Evolutionary conservation across 1,284 basidiomycete species (phyloP).

Genomic region (Gastroboletus turbinatus): DNA sequence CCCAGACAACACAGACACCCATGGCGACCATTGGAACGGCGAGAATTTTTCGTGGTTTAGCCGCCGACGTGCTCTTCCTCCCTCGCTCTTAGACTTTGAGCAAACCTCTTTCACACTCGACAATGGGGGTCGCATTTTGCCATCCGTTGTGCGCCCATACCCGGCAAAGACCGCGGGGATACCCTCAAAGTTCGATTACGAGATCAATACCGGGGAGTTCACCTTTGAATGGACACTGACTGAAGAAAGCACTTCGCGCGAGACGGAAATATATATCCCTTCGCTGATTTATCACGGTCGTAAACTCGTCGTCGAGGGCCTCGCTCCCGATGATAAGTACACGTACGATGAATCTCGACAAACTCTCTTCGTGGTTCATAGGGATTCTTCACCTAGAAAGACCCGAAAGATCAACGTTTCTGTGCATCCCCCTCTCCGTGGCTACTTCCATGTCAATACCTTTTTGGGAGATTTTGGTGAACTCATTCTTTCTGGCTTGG

Average conservation of each 20-base stretch:
- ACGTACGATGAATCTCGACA: constrained; percentile 59
- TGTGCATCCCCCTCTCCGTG: constrained; percentile 53
- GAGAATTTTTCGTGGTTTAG: constrained; percentile 97
- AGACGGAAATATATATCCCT: constrained; percentile 84
- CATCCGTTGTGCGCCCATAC: constrained; percentile 78
- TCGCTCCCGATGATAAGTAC: constrained; percentile 47
- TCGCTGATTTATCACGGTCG: constrained; percentile 56
- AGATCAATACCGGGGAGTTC: constrained; percentile 66
- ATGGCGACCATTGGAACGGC: constrained; percentile 93
- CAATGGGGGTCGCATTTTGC: constrained; percentile 77
- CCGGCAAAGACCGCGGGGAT: constrained; percentile 77
- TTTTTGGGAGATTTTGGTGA: constrained; percentile 64
- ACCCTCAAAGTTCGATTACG: constrained; percentile 66
- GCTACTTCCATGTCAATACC: constrained; percentile 55
- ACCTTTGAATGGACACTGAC: constrained; percentile 55
- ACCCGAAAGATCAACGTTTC: constrained; percentile 51
- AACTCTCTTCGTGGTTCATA: constrained; percentile 62
- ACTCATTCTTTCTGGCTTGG: constrained; percentile 36
- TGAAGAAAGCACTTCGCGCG: constrained; percentile 43
- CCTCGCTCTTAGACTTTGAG: constrained; percentile 49
- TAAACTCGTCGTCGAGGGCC: constrained; percentile 55
- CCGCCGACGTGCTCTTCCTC: constrained; percentile 52
- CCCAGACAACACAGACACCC: constrained; percentile 75
- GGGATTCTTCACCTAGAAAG: constrained; percentile 43
- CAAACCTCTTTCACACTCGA: constrained; percentile 69